A percentile compares a stretch with the other conserved stretches of the same genome.
Conservation (phyloP, 1,139 yeast genomes). For the Oligophagozyma castellii region DNA sequence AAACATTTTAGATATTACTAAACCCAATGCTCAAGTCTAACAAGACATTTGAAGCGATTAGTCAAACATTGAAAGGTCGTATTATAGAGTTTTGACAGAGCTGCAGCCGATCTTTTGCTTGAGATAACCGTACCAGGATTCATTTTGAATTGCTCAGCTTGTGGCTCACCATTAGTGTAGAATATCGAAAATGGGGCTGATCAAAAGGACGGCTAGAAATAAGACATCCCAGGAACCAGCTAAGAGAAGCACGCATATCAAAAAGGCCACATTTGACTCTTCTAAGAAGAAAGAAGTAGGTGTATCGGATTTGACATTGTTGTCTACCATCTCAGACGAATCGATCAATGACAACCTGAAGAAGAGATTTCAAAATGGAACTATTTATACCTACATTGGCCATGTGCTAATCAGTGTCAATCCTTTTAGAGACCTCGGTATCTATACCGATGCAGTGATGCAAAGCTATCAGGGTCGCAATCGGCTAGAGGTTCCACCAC, state of each 20-base stretch:
- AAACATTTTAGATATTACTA: no score
- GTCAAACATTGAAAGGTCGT: no score
- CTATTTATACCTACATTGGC: conserved; percentile 81
- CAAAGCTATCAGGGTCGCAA: conserved; percentile 79
- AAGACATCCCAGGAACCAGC: conserved; percentile 36
- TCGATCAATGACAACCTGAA: conserved; percentile 85
- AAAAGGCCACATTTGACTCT: conserved; percentile 82
- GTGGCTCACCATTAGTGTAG: no score
- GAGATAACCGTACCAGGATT: no score
- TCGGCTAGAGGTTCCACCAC: conserved; percentile 96
- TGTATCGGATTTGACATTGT: conserved; percentile 80
- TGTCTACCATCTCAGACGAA: conserved; percentile 82
- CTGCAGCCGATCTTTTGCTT: no score
- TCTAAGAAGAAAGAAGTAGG: conserved; percentile 91
- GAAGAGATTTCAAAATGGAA: conserved; percentile 76
- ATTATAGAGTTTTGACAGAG: no score
- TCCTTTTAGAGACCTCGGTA: conserved; percentile 93
- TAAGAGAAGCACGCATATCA: conserved; percentile 42
- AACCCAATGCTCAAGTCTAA: no score
- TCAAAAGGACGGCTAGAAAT: conserved; percentile 56
- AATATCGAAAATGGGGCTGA: conserved; percentile 60
- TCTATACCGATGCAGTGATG: conserved; percentile 69
- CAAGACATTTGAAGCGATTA: no score
- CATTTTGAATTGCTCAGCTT: no score
- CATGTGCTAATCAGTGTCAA: conserved; percentile 89